Evolutionary conservation across 768 basidiomycete genomes (phyloP), one percentile per base, ranked within the genome.

Genomic region (Boletellus ananas): DNA sequence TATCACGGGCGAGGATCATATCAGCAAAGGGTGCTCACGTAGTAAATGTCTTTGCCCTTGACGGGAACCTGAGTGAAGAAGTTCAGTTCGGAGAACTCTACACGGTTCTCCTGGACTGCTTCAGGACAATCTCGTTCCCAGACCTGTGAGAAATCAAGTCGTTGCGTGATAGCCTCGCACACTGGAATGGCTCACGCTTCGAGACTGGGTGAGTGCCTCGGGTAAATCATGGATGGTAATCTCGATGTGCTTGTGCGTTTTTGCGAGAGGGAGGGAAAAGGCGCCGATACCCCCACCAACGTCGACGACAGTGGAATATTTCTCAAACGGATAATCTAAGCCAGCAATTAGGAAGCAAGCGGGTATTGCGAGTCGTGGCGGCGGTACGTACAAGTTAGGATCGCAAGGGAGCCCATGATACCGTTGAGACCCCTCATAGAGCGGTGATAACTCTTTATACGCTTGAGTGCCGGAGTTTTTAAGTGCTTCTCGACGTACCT

Each of bases 271-370:
- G 14, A 73, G 47, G 18, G 65, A 58, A 27, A 65, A 61, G 11
- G 61, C 53, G 9, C 71, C 71, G 16, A 68, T 59, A 7, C 70
- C 63, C 37, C 70, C 70, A 10, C 70, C 71, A 4, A 72, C 59
- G 43, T 72, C 71, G 20, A 70, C 67, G 8, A 71, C 47, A 7
- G 60, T 61, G 0, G 67, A 60, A 40, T 60, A 59, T 21, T 55
- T 55, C 10, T 49, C 50, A 43, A 71, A 73, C 7, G 72, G 67
- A 45, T 61, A 72, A 1, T 55, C 72, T 71, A 20, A n/a, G 34
- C 34, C 17, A 13, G 1, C 5, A 12, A 12, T 51, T 1, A 53
- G 40, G 23, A 5, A 10, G 6, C 10, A 3, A 29, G 27, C 12
- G 9, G 46, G 12, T 2, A 10, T 14, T 20, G 37, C 8, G 23